A percentile compares a stretch with the other conserved stretches of the same genome.
Conservation (phyloP, 192 early-diverging fungal species). For the Coemansia sp. region DNA sequence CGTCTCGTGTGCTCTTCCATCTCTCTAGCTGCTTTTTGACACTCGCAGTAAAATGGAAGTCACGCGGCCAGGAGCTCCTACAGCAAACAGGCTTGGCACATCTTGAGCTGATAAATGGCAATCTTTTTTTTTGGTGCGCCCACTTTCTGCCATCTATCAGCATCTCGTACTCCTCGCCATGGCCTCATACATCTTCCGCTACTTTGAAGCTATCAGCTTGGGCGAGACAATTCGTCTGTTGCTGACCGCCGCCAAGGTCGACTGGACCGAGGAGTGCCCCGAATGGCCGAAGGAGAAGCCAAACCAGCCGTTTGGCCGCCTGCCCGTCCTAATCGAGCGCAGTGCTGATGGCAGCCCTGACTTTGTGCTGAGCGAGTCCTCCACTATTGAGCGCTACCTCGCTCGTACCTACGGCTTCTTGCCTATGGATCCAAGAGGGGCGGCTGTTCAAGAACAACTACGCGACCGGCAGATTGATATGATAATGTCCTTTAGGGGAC, state of each 20-base stretch:
- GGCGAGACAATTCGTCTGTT: constrained; percentile 36
- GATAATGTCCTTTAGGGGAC: background rate
- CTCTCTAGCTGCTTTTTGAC: background rate
- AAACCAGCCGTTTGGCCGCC: constrained; percentile 35
- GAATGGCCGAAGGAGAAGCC: constrained; percentile 34
- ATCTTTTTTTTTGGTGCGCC: background rate
- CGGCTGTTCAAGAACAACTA: constrained; percentile 27
- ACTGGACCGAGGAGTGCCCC: constrained; percentile 34
- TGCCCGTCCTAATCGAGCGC: constrained; percentile 38
- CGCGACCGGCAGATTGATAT: constrained; percentile 16
- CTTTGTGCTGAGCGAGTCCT: constrained; percentile 42
- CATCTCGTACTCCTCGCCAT: background rate
- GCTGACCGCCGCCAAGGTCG: constrained; percentile 37
- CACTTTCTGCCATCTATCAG: background rate
- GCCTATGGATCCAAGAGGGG: constrained; percentile 29
- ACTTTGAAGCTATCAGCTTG: constrained; percentile 21
- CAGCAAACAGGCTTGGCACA: background rate
- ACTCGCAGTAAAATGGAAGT: background rate
- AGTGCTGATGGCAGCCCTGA: constrained; percentile 16
- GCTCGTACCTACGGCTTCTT: constrained; percentile 50
- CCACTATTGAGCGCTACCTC: constrained; percentile 57
- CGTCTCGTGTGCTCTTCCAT: background rate
- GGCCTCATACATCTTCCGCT: constrained; percentile 28
- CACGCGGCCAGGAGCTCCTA: background rate
- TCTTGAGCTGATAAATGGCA: background rate